These are phyloP conservation scores for Alternaria brassicae DNA, from an alignment of 2,329 filamentous ascomycete genomes.

Conservation along the genomic window DNA sequence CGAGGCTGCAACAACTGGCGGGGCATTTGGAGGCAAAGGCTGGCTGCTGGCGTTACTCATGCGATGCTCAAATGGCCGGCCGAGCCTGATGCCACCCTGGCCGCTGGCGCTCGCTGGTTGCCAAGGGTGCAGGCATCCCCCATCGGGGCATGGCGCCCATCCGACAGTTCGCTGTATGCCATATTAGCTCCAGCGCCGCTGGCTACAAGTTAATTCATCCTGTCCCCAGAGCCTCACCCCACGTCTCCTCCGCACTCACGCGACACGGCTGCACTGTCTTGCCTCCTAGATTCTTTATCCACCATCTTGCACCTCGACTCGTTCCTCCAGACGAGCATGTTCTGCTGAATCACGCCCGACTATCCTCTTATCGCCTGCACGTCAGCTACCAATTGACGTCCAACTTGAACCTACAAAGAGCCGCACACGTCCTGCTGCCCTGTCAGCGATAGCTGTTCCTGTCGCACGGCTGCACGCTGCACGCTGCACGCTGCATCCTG, in stretches of 20 bases:
- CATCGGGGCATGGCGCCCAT: slow-evolving; percentile 13
- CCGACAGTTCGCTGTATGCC: slow-evolving; percentile 19
- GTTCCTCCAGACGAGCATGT: slow-evolving; percentile 21
- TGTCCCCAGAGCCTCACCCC: slow-evolving; percentile 26
- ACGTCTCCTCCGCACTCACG: slow-evolving; percentile 16
- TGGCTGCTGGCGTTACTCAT: slow-evolving; percentile 13
- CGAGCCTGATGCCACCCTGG: slow-evolving; percentile 15
- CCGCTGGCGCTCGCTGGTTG: slow-evolving; percentile 9
- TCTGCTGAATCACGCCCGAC: slow-evolving; percentile 28
- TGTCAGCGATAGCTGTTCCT: slow-evolving; percentile 21
- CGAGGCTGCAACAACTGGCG: too few species aligned
- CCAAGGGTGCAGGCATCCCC: slow-evolving; percentile 16
- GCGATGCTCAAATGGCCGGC: slow-evolving; percentile 14
- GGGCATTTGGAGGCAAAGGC: too few species aligned
- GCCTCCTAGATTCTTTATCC: not conserved
- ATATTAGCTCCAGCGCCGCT: slow-evolving; percentile 20
- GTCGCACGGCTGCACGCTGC: slow-evolving; percentile 32
- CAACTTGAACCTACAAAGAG: slow-evolving; percentile 29
- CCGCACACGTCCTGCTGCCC: slow-evolving; percentile 30
- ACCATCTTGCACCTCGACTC: not conserved
- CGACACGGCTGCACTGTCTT: slow-evolving; percentile 10
- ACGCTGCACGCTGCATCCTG: too few species aligned
- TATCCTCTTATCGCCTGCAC: slow-evolving; percentile 45
- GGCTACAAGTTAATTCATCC: slow-evolving; percentile 21
- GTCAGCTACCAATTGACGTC: slow-evolving; percentile 43